Evolutionary conservation across 2,329 filamentous ascomycete species (phyloP).

Genomic region (Cercospora sp.): DNA sequence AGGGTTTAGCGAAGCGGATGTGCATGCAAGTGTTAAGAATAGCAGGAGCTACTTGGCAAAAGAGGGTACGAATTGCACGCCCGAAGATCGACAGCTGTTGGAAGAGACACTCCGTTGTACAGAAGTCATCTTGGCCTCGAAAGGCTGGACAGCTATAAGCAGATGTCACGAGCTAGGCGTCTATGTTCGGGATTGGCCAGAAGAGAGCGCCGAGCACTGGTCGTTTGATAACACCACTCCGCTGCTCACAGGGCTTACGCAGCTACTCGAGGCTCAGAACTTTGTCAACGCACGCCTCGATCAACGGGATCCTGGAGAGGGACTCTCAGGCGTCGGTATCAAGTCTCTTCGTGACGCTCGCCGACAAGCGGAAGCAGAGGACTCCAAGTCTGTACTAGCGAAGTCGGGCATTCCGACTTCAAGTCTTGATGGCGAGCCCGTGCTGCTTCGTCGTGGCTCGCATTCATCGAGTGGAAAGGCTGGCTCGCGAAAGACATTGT

Average conservation of each 20-base stretch:
- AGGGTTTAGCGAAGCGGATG: constrained; percentile 66
- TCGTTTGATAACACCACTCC: constrained; percentile 55
- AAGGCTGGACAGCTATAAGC: constrained; percentile 67
- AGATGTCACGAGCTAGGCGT: constrained; percentile 76
- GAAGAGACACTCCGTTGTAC: constrained; percentile 66
- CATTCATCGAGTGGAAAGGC: neutral
- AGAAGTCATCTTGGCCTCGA: constrained; percentile 59
- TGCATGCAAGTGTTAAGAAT: constrained; percentile 64
- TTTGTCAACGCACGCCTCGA: constrained; percentile 49
- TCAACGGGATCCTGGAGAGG: constrained; percentile 35
- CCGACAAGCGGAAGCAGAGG: neutral
- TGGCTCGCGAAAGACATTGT: neutral
- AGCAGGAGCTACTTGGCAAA: constrained; percentile 68
- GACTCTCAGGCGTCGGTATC: constrained; percentile 37
- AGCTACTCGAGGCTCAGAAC: constrained; percentile 58
- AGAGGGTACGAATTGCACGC: constrained; percentile 59
- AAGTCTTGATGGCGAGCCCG: constrained; percentile 42
- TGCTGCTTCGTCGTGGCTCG: constrained; percentile 24
- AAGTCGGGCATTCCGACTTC: constrained; percentile 47
- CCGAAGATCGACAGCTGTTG: constrained; percentile 63
- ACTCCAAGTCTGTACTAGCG: constrained; percentile 25
- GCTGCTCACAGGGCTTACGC: constrained; percentile 59
- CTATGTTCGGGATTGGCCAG: constrained; percentile 68
- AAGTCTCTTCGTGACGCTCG: constrained; percentile 28
- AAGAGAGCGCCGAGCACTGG: constrained; percentile 63